Evolutionary conservation across 164 flowering plant species (phyloP).

Genomic region (Warburgia ugandensis): DNA sequence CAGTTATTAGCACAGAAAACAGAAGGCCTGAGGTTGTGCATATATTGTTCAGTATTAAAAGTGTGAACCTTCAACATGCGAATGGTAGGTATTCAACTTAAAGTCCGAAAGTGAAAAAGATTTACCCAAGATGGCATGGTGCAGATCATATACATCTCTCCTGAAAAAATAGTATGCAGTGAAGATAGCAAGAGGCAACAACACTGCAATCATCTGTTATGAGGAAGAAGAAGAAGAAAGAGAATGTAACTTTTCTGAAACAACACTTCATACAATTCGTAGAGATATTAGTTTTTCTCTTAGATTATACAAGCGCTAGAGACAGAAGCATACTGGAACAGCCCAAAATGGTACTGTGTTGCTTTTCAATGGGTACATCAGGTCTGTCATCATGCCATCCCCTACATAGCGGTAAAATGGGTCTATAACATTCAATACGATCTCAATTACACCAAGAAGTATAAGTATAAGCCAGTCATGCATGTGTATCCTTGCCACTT

Average conservation of each 20-base stretch:
- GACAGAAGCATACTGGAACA: slow-evolving; percentile 64
- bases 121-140: slow-evolving; percentile 62
- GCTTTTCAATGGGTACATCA: slow-evolving; percentile 59
- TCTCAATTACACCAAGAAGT: slow-evolving; percentile 48
- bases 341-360: slow-evolving; percentile 83
- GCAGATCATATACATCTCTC: slow-evolving; percentile 77
- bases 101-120: background rate
- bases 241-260: background rate
- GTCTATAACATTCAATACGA: slow-evolving; percentile 35
- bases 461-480: slow-evolving; percentile 78
- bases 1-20: slow-evolving; percentile 45
- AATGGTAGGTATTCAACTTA: background rate
- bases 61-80: background rate
- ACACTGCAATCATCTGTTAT: slow-evolving; percentile 34
- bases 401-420: slow-evolving; percentile 85
- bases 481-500: slow-evolving; percentile 27
- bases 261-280: background rate
- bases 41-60: background rate
- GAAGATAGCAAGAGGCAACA: slow-evolving; percentile 49
- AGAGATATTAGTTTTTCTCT: background rate
- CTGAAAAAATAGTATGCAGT: slow-evolving; percentile 39
- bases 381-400: slow-evolving; percentile 71
- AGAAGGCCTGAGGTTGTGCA: slow-evolving; percentile 35
- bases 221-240: slow-evolving; percentile 5
- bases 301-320: background rate